Conservation (phyloP, 768 basidiomycete species). For the Chlorophyllum brunneum region DNA sequence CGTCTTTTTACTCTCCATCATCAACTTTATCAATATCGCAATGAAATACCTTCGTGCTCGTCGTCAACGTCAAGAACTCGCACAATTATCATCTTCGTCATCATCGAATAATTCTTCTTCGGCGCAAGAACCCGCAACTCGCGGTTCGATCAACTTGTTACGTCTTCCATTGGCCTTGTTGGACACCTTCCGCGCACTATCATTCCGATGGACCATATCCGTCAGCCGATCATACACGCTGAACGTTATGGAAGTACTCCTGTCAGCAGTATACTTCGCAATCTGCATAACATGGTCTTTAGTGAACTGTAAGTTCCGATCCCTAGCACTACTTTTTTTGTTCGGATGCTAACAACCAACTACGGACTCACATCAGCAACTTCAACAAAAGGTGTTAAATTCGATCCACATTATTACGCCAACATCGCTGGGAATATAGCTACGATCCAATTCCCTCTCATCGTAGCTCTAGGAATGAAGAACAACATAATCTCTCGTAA, state of each 20-base stretch:
- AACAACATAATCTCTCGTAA: conserved; percentile 48
- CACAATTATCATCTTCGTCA: too few species aligned
- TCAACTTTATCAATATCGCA: conserved; percentile 25
- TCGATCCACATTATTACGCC: conserved; percentile 34
- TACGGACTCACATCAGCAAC: conserved; percentile 23
- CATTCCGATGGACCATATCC: conserved; percentile 34
- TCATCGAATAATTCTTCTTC: too few species aligned
- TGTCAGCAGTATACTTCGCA: conserved; percentile 32
- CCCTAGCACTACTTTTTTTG: background rate
- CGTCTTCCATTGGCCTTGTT: conserved; percentile 29
- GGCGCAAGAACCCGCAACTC: conserved; percentile 4
- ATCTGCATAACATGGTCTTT: conserved; percentile 35
- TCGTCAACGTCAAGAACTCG: conserved; percentile 7
- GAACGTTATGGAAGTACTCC: conserved; percentile 37
- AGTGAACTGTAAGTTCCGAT: conserved; percentile 29
- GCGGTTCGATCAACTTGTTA: conserved; percentile 12
- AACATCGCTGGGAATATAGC: conserved; percentile 43
- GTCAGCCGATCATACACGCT: conserved; percentile 32
- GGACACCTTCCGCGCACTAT: conserved; percentile 30
- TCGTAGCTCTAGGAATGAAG: conserved; percentile 55
- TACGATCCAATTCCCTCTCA: conserved; percentile 47
- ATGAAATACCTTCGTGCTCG: conserved; percentile 17
- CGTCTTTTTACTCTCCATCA: conserved; percentile 35
- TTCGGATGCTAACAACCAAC: background rate
- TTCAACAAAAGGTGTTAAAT: conserved; percentile 24